Base-by-base conservation (phyloP, 2,329 filamentous ascomycete species). In the Botryotinia narcissicola region DNA sequence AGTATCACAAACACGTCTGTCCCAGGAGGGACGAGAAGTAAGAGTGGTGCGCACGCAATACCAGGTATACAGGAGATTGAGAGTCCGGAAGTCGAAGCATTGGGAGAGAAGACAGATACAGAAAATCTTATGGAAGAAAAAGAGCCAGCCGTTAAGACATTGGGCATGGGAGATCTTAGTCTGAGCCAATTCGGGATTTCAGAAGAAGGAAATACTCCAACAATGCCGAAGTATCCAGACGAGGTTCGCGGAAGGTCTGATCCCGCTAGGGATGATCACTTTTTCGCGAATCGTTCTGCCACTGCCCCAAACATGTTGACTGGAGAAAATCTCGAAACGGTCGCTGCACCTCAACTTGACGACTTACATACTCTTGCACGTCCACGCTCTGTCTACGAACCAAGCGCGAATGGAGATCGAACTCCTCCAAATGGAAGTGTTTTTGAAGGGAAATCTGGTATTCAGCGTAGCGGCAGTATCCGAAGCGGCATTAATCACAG, bases 111-210 rank as follows among this genome's bases (percentile, higher is more conserved):
- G 16, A 78, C 81, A 48, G 79, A 81, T 71, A 72, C 73, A 1
- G 80, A 78, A 40, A 78, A 79, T 48, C 73, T 71, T 35, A 74
- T 73, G 81, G 86, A 86, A 73, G 87, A 87, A 75, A 92, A 90
- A 78, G 91, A 94, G 77, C 89, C 91, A 20, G 94, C 96, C 1
- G 88, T 98, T 3, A 94, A 95, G 80, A 98, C 96, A 0, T 86
- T 99, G 68, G 96, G 96, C 20, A 90, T 90, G 79, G 96, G 96
- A 8, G 93, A 98, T 80, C 85, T 99, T 66, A 97, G 93, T 81
- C 87, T 98, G 73, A 94, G 93, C 79, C 93, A 97, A 80, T 86
- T 98, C 60, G 95, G 95, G 48, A 93, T 98, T 72, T 82, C 86
- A 18, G 91, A 93, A 68, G 82, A 84, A 67, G 82, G 87, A n/a